Percentiles rank a stretch among this genome's conserved stretches.
Conservation (phyloP, 129 eudicot species). For the Saposhnikovia divaricata region DNA sequence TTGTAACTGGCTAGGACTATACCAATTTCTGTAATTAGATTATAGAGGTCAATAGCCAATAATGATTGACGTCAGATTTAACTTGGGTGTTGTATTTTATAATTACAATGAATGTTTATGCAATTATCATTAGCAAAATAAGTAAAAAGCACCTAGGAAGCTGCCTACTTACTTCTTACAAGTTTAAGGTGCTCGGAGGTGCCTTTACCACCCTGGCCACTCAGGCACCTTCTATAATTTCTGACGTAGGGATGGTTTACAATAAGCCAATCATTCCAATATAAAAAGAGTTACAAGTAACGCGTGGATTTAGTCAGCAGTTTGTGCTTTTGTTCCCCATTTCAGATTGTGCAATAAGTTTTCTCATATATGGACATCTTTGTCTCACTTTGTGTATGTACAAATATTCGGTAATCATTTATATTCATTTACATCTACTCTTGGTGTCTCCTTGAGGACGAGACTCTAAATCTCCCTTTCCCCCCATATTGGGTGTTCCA, state of each 20-base stretch:
- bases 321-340: too few species aligned
- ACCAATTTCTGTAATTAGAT: neutral
- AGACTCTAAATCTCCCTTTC: neutral
- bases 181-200: neutral
- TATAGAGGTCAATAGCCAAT: neutral
- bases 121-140: neutral
- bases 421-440: neutral
- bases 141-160: neutral
- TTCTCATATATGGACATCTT: neutral
- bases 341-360: neutral
- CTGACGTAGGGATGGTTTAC: neutral
- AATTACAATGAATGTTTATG: neutral
- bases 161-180: neutral
- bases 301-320: too few species aligned
- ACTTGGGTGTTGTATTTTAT: neutral
- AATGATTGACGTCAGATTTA: neutral
- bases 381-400: neutral
- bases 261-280: neutral
- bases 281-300: neutral
- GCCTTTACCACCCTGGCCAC: neutral
- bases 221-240: neutral
- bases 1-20: neutral
- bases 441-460: conserved; percentile 23
- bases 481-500: neutral
- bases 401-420: neutral